These are phyloP conservation scores for Pyrrhoderma noxium DNA, from an alignment of 1,284 basidiomycete genomes.

Conservation along the genomic window DNA sequence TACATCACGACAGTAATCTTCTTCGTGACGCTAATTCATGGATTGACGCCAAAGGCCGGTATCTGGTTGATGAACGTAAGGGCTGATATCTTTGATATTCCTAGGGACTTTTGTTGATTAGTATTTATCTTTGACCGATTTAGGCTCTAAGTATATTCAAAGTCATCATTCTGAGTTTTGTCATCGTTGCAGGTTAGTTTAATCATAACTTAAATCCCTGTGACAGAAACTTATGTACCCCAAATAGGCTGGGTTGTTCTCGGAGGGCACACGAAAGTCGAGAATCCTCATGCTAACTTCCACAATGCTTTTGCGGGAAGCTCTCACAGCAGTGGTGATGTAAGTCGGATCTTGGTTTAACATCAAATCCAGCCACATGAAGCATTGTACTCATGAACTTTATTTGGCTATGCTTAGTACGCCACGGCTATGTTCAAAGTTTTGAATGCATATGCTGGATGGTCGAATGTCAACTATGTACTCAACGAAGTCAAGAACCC, in stretches of 20 bases:
- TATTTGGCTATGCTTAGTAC: too few relatives aligned
- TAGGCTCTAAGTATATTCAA: slow-evolving; percentile 37
- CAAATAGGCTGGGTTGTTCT: slow-evolving; percentile 31
- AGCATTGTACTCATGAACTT: too few relatives aligned
- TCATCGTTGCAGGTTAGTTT: slow-evolving; percentile 34
- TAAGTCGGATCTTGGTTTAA: too few relatives aligned
- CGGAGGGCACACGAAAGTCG: slow-evolving; percentile 37
- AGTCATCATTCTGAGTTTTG: slow-evolving; percentile 33
- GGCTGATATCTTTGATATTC: too few relatives aligned
- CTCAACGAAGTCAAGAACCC: slow-evolving; percentile 48
- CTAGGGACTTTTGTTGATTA: too few relatives aligned
- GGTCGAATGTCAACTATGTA: slow-evolving; percentile 47
- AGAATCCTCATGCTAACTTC: slow-evolving; percentile 40
- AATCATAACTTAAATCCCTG: not conserved
- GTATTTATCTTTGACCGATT: too few relatives aligned
- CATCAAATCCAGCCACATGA: slow-evolving; percentile 1
- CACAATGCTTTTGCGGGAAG: slow-evolving; percentile 41
- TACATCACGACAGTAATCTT: slow-evolving; percentile 30
- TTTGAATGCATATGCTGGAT: slow-evolving; percentile 47
- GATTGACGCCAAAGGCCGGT: slow-evolving; percentile 37
- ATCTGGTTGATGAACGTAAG: slow-evolving; percentile 43
- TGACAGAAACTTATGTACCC: too few relatives aligned
- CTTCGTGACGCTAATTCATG: slow-evolving; percentile 41
- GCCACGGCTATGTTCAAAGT: slow-evolving; percentile 56
- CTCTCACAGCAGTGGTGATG: slow-evolving; percentile 38